phyloP scores from a whole-genome alignment of 2,329 filamentous ascomycete species.

The Sclerotinia minor region DNA sequence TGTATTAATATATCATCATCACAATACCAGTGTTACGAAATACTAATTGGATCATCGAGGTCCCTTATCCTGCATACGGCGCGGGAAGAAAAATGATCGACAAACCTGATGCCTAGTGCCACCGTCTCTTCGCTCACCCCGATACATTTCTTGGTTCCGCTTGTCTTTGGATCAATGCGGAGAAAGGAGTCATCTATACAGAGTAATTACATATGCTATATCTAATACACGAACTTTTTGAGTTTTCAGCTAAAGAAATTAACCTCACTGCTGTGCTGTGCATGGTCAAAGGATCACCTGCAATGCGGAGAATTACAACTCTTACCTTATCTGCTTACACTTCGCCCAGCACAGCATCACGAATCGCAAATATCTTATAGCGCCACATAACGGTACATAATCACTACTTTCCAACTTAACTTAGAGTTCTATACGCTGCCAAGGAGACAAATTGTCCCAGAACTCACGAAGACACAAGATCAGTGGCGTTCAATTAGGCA shows the following conservation, averaged over 20 bases:
- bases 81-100: not conserved
- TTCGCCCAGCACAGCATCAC: conserved; percentile 10
- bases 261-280: not conserved
- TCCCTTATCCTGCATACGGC: not conserved
- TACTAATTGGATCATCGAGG: not conserved
- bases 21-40: not conserved
- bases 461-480: not conserved
- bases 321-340: not conserved
- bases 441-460: not conserved
- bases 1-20: not conserved
- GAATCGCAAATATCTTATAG: conserved; percentile 1
- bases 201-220: conserved; percentile 1
- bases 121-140: conserved; percentile 3
- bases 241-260: not conserved
- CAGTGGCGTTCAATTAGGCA: conserved; percentile 1
- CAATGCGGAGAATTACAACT: conserved; percentile 6
- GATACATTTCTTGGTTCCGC: not conserved
- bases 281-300: conserved; percentile 8
- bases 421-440: not conserved
- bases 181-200: not conserved
- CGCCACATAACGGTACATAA: conserved; percentile 1
- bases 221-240: conserved; percentile 1
- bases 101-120: conserved; percentile 14
- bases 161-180: conserved; percentile 7
- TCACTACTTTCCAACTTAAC: not conserved